Base-by-base conservation (phyloP, 306 rosid species). In the Ormosia emarginata region DNA sequence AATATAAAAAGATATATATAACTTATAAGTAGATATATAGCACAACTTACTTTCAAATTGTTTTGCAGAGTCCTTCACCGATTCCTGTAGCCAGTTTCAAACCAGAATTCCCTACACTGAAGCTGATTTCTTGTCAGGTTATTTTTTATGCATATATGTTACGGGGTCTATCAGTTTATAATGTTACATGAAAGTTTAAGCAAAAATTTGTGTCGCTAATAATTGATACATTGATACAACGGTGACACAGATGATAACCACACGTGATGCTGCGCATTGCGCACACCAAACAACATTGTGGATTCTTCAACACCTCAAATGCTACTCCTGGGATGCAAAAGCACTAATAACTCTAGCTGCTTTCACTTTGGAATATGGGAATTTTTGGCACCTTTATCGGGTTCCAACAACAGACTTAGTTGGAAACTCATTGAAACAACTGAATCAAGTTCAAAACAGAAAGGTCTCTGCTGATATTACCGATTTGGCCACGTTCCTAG, bases 241-340 rank as follows among this genome's bases (percentile, higher is more conserved):
- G 13, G 2, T 14, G 64, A 77, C 14, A 70, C 81, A 85, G 88
- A 85, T 85, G 88, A 76, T 76, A 76, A 56, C 50, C 32, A 81
- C 85, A 36, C 82, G 44, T 7, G 34, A 4, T 34, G 85, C 40
- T 43, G 29, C 15, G 4, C 74, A 70, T 6, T 76, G 64, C 5
- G 85, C 41, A 1, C 88, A 85, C 72, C 85, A 85, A 65, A 76
- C 85, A 36, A 81, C 85, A 44, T n/a, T 81, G 18, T 70, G 66
- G 79, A 85, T 85, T 43, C 88, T 85, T 2, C 82, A 85, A 43
- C 59, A 44, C 14, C 80, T 86, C 29, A 82, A 85, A 46, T 15
- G 29, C 73, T 93, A 84, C 36, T 49, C 87, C 0, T 93, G 97
- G 97, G 92, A 87, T 36, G 90, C 97, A 40, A 93, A 93, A 67